These are phyloP conservation scores for Boletus sp. DNA, from an alignment of 768 basidiomycete genomes.

Conservation along the genomic window DNA sequence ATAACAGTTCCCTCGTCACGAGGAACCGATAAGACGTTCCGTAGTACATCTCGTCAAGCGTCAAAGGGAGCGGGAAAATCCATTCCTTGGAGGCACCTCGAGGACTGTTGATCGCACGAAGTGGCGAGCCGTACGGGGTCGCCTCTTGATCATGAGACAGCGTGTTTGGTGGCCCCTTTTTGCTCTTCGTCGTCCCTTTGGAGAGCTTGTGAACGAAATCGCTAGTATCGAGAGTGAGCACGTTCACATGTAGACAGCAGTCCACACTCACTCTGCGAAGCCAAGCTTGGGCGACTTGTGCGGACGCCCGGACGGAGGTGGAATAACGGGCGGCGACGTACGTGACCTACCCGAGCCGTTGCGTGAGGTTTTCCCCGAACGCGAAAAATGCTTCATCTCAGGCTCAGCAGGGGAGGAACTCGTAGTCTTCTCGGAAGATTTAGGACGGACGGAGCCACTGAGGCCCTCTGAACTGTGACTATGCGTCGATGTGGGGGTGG, in stretches of 20 bases:
- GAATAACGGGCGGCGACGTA: slow-evolving; percentile 29
- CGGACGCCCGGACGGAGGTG: slow-evolving; percentile 23
- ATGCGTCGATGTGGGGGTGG: slow-evolving; percentile 8
- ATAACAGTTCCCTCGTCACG: slow-evolving; percentile 54
- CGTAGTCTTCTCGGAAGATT: slow-evolving; percentile 13
- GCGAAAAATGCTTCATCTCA: slow-evolving; percentile 5
- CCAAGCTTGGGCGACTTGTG: slow-evolving; percentile 24
- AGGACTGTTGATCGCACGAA: slow-evolving; percentile 40
- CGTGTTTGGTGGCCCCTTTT: slow-evolving; percentile 2
- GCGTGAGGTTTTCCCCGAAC: slow-evolving; percentile 11
- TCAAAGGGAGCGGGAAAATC: slow-evolving; percentile 61
- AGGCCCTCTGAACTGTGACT: slow-evolving; percentile 12
- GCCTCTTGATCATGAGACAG: slow-evolving; percentile 15
- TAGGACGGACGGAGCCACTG: slow-evolving; percentile 9
- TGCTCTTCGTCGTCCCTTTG: slow-evolving; percentile 10
- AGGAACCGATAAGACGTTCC: slow-evolving; percentile 58
- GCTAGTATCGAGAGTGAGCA: slow-evolving; percentile 18
- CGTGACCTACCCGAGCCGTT: slow-evolving; percentile 14
- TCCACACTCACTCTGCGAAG: slow-evolving; percentile 28
- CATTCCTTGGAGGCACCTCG: slow-evolving; percentile 53
- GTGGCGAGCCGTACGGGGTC: slow-evolving; percentile 36
- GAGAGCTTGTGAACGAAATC: slow-evolving; percentile 31
- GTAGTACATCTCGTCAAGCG: slow-evolving; percentile 59
- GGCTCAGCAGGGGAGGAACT: slow-evolving; percentile 1
- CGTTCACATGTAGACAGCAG: background rate